phyloP scores from a whole-genome alignment of 352 stramenopile genomes.

The Peronospora destructor region DNA sequence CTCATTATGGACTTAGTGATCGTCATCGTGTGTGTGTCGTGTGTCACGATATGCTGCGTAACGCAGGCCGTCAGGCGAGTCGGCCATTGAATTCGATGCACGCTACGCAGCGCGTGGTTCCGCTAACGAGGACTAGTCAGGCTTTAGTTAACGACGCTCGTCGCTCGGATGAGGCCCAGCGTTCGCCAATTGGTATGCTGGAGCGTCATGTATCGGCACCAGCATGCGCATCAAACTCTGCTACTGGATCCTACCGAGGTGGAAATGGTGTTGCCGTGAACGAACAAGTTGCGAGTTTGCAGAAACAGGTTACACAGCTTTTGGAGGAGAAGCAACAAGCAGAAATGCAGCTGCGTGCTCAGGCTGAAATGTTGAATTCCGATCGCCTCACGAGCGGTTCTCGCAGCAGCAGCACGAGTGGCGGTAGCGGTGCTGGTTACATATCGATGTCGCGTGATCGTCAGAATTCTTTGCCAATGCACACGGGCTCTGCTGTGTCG shows the following conservation, averaged over 20 bases:
- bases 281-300: slow-evolving; percentile 73
- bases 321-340: slow-evolving; percentile 83
- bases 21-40: slow-evolving; percentile 78
- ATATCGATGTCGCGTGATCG: slow-evolving; percentile 34
- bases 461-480: slow-evolving; percentile 58
- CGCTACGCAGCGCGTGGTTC: slow-evolving; percentile 19
- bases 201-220: slow-evolving; percentile 74
- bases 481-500: slow-evolving; percentile 17
- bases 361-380: slow-evolving; percentile 55
- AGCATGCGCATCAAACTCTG: slow-evolving; percentile 33
- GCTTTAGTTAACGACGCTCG: slow-evolving; percentile 26
- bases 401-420: slow-evolving; percentile 29
- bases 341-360: slow-evolving; percentile 61
- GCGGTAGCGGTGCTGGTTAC: slow-evolving; percentile 19
- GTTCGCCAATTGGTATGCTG: slow-evolving; percentile 34
- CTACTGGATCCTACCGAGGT: slow-evolving; percentile 8
- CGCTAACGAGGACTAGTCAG: slow-evolving; percentile 21
- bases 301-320: slow-evolving; percentile 77
- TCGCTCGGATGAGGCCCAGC: slow-evolving; percentile 50
- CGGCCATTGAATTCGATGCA: slow-evolving; percentile 30
- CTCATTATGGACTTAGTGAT: slow-evolving; percentile 73
- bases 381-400: slow-evolving; percentile 38
- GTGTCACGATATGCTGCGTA: slow-evolving; percentile 69
- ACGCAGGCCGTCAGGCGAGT: slow-evolving; percentile 32
- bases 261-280: slow-evolving; percentile 51